Evolutionary conservation across 164 flowering plant genomes (phyloP), one percentile per base, ranked within the genome.

Genomic region (Buxus sempervirens): DNA sequence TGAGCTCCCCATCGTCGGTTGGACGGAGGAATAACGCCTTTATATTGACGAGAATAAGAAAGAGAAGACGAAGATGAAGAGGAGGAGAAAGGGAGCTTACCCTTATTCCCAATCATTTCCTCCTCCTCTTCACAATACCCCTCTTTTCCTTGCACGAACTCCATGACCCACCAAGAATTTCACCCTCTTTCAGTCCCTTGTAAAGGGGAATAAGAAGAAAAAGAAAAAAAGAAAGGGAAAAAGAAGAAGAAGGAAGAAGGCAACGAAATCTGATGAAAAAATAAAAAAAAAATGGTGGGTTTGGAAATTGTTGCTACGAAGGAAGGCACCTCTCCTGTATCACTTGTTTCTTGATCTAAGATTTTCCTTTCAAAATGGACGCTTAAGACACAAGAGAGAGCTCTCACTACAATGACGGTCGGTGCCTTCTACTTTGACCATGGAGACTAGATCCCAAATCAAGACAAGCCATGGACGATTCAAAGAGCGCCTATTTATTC

Each of bases 401-500:
- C 64, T 61, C 58, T 63, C 49, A 64, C 54, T 59, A 72, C 32
- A 65, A 65, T 67, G 68, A 63, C 9, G 75, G 79, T 70, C 66
- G 79, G 75, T 79, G 79, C 70, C 64, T 65, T 80, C 63, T 65
- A 68, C 54, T 73, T 73, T 75, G 81, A 75, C 75, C 65, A 59
- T 48, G 51, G 67, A 53, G 57, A 73, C 59, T 58, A 20, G 45
- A 28, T 66, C 63, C 65, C 49, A 28, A n/a, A 58, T 38, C 16
- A 42, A 36, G 65, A 54, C 62, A 54, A 72, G 58, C 66, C 76
- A 67, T 63, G 65, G 62, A 66, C 27, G 75, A 68, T 64, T 61
- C 58, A 58, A 48, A 73, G 64, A 63, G 28, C 53, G 48, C 48
- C 12, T 59, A 57, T 60, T 62, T 16, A 36, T 70, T 69, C 21